These are phyloP conservation scores for Lodderomyces metapsilosis DNA, from an alignment of 1,139 yeast species.

Conservation along the genomic window DNA sequence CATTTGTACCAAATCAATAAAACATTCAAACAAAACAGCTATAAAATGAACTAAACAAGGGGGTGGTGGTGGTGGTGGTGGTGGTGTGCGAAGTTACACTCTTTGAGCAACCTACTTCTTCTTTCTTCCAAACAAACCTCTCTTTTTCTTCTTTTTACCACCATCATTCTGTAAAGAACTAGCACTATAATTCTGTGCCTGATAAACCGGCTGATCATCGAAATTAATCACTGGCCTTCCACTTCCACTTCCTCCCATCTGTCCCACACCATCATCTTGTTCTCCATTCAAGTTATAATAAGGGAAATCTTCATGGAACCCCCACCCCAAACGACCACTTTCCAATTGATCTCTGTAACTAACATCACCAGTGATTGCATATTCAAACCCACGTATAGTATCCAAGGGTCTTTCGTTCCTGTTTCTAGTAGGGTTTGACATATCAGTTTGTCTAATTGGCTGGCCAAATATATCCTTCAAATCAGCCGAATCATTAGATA, in stretches of 20 bases:
- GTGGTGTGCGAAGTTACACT: too few relatives aligned
- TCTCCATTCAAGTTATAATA: constrained; percentile 26
- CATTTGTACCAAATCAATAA: background rate
- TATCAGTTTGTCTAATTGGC: constrained; percentile 70
- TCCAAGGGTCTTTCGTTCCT: constrained; percentile 95
- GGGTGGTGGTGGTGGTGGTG: background rate
- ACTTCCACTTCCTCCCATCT: constrained; percentile 19
- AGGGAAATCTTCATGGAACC: constrained; percentile 52
- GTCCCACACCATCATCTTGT: constrained; percentile 2
- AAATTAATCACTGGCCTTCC: constrained; percentile 37
- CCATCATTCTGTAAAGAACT: constrained; percentile 37
- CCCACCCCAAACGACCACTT: constrained; percentile 75
- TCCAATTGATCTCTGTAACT: constrained; percentile 78
- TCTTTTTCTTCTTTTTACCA: constrained; percentile 45
- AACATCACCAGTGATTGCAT: constrained; percentile 85
- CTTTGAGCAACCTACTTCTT: constrained; percentile 16
- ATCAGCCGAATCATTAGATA: constrained; percentile 42
- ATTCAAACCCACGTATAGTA: constrained; percentile 89
- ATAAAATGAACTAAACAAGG: background rate
- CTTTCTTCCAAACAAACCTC: constrained; percentile 74
- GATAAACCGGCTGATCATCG: constrained; percentile 65
- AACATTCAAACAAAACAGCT: constrained; percentile 1
- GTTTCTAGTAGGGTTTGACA: constrained; percentile 87
- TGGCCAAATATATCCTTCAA: constrained; percentile 83
- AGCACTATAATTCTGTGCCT: constrained; percentile 52